Conservation (phyloP, 345 rosid genomes). For the Lepidium africanum region DNA sequence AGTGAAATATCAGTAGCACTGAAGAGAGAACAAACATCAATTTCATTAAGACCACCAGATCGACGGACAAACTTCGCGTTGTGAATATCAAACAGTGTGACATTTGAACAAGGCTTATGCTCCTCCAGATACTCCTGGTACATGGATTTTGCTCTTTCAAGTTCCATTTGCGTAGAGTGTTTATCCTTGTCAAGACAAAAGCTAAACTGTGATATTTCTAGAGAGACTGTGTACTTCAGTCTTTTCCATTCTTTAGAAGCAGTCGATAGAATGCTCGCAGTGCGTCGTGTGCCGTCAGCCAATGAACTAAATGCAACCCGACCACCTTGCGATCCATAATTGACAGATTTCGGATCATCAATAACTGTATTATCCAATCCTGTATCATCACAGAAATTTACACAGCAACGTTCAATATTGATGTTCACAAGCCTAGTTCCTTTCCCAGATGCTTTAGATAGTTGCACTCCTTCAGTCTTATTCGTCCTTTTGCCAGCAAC, state of each 20-base stretch:
- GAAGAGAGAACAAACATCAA: slow-evolving; percentile 84
- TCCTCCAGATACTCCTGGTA: slow-evolving; percentile 73
- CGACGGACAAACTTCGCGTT: slow-evolving; percentile 86
- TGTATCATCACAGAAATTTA: slow-evolving; percentile 59
- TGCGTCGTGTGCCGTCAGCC: slow-evolving; percentile 78
- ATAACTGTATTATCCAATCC: slow-evolving; percentile 58
- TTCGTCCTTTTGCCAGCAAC: slow-evolving; percentile 38
- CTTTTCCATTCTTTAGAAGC: slow-evolving; percentile 45
- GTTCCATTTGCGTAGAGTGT: slow-evolving; percentile 76
- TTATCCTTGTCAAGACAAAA: slow-evolving; percentile 79
- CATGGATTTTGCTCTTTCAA: slow-evolving; percentile 76
- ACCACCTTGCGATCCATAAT: slow-evolving; percentile 99
- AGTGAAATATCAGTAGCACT: slow-evolving; percentile 80
- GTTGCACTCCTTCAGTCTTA: slow-evolving; percentile 29
- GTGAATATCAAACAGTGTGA: slow-evolving; percentile 69
- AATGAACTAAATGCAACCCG: slow-evolving; percentile 50
- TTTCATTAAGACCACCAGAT: slow-evolving; percentile 80
- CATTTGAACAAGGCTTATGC: slow-evolving; percentile 43
- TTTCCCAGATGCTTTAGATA: slow-evolving; percentile 63
- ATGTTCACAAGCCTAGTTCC: slow-evolving; percentile 69
- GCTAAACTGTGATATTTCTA: slow-evolving; percentile 71
- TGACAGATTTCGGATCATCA: slow-evolving; percentile 88
- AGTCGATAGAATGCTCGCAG: slow-evolving; percentile 54
- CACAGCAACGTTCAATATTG: slow-evolving; percentile 75
- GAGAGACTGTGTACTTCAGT: slow-evolving; percentile 61